A percentile compares a stretch with the other conserved stretches of the same genome.
Conservation (phyloP, 2,329 filamentous ascomycete genomes). For the Aspergillus oerlinghausenensis region DNA sequence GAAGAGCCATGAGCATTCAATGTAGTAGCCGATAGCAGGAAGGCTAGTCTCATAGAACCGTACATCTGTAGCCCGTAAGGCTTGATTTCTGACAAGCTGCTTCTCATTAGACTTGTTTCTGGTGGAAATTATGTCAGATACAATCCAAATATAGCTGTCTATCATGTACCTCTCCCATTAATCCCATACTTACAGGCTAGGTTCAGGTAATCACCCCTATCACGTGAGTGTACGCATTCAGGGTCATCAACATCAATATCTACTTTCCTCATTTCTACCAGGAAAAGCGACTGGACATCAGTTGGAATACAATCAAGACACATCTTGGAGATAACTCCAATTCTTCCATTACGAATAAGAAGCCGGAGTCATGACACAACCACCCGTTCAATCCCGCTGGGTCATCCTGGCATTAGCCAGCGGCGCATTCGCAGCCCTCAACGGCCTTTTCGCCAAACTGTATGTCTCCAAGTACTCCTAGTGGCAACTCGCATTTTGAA, state of each 20-base stretch:
- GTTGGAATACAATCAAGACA: neutral
- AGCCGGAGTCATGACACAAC: neutral
- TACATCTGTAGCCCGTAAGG: too few relatives aligned
- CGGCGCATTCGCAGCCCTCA: slow-evolving; percentile 59
- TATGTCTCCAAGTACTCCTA: slow-evolving; percentile 25
- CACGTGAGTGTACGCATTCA: neutral
- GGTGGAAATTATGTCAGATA: too few relatives aligned
- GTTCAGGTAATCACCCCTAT: neutral
- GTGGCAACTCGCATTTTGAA: neutral
- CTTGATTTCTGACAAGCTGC: too few relatives aligned
- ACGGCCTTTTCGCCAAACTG: slow-evolving; percentile 65
- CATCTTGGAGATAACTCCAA: neutral
- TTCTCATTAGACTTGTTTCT: too few relatives aligned
- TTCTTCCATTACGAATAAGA: neutral
- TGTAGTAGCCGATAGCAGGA: too few relatives aligned
- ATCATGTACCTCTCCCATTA: too few relatives aligned
- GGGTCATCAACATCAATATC: neutral
- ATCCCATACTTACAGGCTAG: neutral
- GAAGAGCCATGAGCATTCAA: too few relatives aligned
- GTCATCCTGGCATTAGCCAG: slow-evolving; percentile 57
- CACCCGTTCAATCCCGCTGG: slow-evolving; percentile 32
- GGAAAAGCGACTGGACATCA: neutral
- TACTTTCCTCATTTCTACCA: neutral
- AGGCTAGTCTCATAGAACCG: too few relatives aligned
- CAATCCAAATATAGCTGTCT: too few relatives aligned